Conservation (phyloP, 2,329 filamentous ascomycete genomes). For the Trichoderma lentiforme region DNA sequence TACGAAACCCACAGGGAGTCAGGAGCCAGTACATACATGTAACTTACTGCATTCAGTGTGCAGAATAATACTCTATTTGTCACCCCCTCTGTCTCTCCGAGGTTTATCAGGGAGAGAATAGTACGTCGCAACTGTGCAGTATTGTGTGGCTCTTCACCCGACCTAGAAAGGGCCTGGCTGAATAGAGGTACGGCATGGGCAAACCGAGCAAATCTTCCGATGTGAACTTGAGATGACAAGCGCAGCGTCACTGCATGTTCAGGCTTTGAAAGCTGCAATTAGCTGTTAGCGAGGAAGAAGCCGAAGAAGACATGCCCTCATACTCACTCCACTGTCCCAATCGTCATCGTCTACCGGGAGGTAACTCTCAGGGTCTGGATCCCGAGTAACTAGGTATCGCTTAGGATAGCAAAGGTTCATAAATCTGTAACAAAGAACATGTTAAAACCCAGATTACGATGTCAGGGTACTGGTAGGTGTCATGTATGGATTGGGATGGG, state of each 20-base stretch:
- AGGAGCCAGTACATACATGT: background rate
- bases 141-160: background rate
- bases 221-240: background rate
- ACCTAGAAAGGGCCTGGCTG: background rate
- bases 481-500: background rate
- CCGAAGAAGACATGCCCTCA: background rate
- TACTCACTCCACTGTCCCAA: conserved; percentile 5
- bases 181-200: background rate
- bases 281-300: background rate
- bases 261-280: background rate
- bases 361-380: conserved; percentile 13
- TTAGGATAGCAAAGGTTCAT: conserved; percentile 10
- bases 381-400: conserved; percentile 8
- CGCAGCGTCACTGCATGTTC: background rate
- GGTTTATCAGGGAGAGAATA: background rate
- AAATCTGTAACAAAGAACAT: background rate
- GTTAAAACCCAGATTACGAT: background rate
- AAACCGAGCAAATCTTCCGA: background rate
- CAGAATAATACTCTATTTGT: background rate
- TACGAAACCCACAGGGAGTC: background rate
- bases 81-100: background rate
- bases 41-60: background rate
- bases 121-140: background rate
- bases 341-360: conserved; percentile 15
- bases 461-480: background rate